Conservation (phyloP, 371 early-diverging fungal genomes). For the Apophysomyces sp. region DNA sequence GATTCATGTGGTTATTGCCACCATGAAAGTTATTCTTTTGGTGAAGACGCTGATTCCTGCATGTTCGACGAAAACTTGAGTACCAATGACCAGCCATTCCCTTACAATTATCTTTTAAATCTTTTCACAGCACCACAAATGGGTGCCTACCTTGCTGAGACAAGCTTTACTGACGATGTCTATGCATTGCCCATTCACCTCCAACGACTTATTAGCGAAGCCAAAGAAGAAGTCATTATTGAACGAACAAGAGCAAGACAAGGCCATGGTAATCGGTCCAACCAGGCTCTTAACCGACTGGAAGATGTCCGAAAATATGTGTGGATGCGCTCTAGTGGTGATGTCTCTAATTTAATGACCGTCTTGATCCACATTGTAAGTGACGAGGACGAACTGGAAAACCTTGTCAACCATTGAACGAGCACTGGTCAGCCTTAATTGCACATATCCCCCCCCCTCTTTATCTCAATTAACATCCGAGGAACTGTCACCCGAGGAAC, state of each 20-base stretch:
- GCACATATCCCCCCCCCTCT: neutral
- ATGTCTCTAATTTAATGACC: constrained; percentile 31
- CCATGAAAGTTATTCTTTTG: neutral
- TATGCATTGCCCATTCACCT: constrained; percentile 26
- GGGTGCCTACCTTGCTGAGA: constrained; percentile 14
- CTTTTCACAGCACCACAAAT: constrained; percentile 24
- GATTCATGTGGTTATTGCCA: neutral
- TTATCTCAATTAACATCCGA: neutral
- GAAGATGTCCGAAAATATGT: constrained; percentile 20
- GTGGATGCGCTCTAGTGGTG: constrained; percentile 26
- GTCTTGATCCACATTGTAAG: constrained; percentile 26
- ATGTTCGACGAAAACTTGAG: neutral
- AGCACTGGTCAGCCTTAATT: neutral
- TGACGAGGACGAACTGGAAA: constrained; percentile 35
- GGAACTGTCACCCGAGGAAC: too few relatives aligned
- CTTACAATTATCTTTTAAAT: constrained; percentile 22
- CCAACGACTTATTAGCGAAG: constrained; percentile 27
- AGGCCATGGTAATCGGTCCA: neutral
- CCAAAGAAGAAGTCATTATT: constrained; percentile 28
- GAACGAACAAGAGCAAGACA: constrained; percentile 11
- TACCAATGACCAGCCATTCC: constrained; percentile 11
- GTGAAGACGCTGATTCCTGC: neutral
- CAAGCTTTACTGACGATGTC: constrained; percentile 24
- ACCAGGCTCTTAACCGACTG: constrained; percentile 12
- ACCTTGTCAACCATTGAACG: constrained; percentile 1